Base-by-base conservation (phyloP, 805 yeast species). In the Nakazawaea wyomingensis region DNA sequence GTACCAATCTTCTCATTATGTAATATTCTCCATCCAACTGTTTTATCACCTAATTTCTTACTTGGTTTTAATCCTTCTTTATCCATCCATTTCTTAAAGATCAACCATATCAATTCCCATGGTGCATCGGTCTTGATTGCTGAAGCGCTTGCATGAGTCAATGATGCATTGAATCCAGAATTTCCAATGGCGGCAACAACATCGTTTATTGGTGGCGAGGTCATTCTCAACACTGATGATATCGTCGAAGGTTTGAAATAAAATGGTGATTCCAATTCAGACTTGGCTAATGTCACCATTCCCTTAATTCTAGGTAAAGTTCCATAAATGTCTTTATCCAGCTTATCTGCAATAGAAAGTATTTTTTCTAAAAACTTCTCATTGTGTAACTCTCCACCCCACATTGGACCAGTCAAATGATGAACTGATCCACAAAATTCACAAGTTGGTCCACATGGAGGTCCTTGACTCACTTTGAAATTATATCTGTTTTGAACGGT, bases 391-490 rank as follows among this genome's bases (percentile, higher is more conserved):
- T 73, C 68, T 0, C 89, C 95, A 9, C 80, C 89, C 85, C 96
- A 93, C 96, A 93, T 85, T 47, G 99, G 99, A 4, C 99, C 99
- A 6, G 91, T 89, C 28, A 93, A 59, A 57, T 86, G 95, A 59
- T 77, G 76, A 2, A 77, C 72, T 46, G 68, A 72, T 1, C 75
- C 81, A 65, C 99, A 93, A 59, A 71, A 80, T 21, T 69, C 56
- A 64, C 99, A 93, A 33, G 68, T 57, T 7, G 72, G 62, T 9
- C 80, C 77, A 2, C 80, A 72, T 3, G 80, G 72, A 0, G 82
- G 82, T 3, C 85, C 85, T 48, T 72, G 76, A 1, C 88, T 79
- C 31, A 80, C 72, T 22, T 84, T 80, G 57, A 66, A 85, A 52
- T 66, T 58, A 48, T 55, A 52, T 19, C 61, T 66, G 33, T 71